Base-by-base conservation (phyloP, 2,329 filamentous ascomycete species). In the Phyllosticta capitalensis region DNA sequence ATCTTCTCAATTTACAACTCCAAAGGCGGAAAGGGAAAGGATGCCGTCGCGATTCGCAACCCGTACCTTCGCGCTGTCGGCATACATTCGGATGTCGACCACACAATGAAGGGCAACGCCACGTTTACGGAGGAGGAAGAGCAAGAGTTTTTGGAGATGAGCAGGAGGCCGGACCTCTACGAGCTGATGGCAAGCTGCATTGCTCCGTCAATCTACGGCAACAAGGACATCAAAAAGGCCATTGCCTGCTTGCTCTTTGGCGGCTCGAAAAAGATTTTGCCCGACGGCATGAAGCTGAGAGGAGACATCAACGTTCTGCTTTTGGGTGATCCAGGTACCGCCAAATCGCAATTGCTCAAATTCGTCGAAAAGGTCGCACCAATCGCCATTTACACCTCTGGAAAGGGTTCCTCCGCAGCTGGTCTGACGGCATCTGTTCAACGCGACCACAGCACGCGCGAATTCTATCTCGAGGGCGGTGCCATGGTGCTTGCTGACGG, bases 281-380 rank as follows among this genome's bases (percentile, higher is more conserved):
- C 94, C 0, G 94, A 99, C 67, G 94, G 94, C 38, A 99, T 99
- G 92, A 95, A 89, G 70, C 82, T 99, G 9, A 86, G 94, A 82
- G 94, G 94, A 67, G 94, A 99, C 69, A 99, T 99, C 80, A 99
- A 99, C 70, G 90, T 99, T 3, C 82, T 99, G 5, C 85, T 99
- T 1, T 87, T 99, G 10, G 94, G 94, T 77, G 94, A 99, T 68
- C 94, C 94, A 0, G 94, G 94, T 79, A 99, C 94, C 1, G 94
- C 94, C 67, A 99, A 99, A 74, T 99, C 94, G 0, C 94, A 99
- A 72, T 85, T 97, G 14, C 83, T 99, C 63, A 99, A 99, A 74
- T 99, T 96, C 70, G 88, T 96, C 12, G 94, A 99, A 74, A 96
- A 96, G 79, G 96, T 92, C 4, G 94, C 94, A 0, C 94, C 97